phyloP scores from a whole-genome alignment of 2,329 filamentous ascomycete genomes.

The Colletotrichum musicola region DNA sequence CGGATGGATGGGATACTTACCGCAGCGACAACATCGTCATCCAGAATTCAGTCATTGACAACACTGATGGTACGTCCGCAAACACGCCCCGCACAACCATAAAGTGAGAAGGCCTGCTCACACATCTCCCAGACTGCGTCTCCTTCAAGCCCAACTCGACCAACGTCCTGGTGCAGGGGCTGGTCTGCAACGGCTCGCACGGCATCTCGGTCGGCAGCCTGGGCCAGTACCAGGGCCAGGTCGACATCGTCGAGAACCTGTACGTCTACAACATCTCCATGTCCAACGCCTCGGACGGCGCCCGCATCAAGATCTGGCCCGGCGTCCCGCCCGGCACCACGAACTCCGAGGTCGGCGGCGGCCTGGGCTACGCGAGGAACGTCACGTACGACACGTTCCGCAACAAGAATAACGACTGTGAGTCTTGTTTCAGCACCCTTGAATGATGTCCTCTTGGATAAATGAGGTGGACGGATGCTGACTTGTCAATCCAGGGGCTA shows the following conservation, averaged over 20 bases:
- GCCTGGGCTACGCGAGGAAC: background rate
- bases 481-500: background rate
- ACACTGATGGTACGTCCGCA: constrained; percentile 71
- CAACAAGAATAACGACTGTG: constrained; percentile 68
- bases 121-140: constrained; percentile 64
- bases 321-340: background rate
- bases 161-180: constrained; percentile 74
- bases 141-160: constrained; percentile 82
- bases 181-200: constrained; percentile 77
- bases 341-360: background rate
- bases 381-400: constrained; percentile 71
- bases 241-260: constrained; percentile 78
- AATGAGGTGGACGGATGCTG: background rate
- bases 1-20: constrained; percentile 75
- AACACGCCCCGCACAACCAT: too few species aligned
- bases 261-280: constrained; percentile 72
- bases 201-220: constrained; percentile 79
- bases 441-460: background rate
- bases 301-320: constrained; percentile 69
- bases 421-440: background rate
- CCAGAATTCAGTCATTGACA: constrained; percentile 73
- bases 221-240: constrained; percentile 74
- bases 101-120: too few species aligned
- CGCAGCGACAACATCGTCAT: constrained; percentile 72
- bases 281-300: constrained; percentile 72